Percentiles rank a stretch among this genome's conserved stretches.
These are phyloP conservation scores for Aspergillus carlsbadensis DNA, from an alignment of 495 filamentous ascomycete species.

Conservation along the genomic window DNA sequence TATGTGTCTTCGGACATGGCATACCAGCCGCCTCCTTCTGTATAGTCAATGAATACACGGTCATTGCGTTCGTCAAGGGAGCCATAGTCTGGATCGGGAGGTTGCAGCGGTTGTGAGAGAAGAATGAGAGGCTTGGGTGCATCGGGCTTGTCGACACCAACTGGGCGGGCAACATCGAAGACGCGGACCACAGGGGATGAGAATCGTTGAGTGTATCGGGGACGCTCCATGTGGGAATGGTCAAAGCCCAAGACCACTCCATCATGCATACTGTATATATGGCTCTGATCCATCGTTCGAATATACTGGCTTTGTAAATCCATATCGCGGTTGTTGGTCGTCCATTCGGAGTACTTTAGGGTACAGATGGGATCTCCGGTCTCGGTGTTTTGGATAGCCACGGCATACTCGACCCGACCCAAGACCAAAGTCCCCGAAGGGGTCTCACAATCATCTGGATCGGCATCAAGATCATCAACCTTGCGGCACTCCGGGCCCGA, in stretches of 20 bases:
- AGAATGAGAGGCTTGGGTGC: slow-evolving; percentile 65
- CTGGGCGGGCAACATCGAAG: slow-evolving; percentile 81
- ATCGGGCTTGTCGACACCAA: slow-evolving; percentile 54
- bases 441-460: slow-evolving; percentile 71
- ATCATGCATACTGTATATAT: slow-evolving; percentile 84
- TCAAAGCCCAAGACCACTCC: slow-evolving; percentile 83
- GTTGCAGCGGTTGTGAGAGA: slow-evolving; percentile 80
- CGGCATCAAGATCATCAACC: slow-evolving; percentile 58
- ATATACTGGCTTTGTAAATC: slow-evolving; percentile 83
- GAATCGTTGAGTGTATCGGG: slow-evolving; percentile 66
- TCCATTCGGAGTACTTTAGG: slow-evolving; percentile 93
- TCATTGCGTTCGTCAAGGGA: slow-evolving; percentile 55
- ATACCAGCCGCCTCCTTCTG: slow-evolving; percentile 84
- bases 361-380: slow-evolving; percentile 81
- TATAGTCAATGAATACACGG: slow-evolving; percentile 84
- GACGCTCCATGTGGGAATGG: slow-evolving; percentile 53
- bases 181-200: slow-evolving; percentile 83
- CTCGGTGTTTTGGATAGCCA: slow-evolving; percentile 74
- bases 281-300: slow-evolving; percentile 77
- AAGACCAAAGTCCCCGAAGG: slow-evolving; percentile 71
- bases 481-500: slow-evolving; percentile 50
- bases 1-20: slow-evolving; percentile 87
- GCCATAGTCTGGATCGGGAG: slow-evolving; percentile 57
- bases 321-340: slow-evolving; percentile 83
- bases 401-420: slow-evolving; percentile 82